Base-by-base conservation (phyloP, 129 eudicot species). In the Arctium minus region DNA sequence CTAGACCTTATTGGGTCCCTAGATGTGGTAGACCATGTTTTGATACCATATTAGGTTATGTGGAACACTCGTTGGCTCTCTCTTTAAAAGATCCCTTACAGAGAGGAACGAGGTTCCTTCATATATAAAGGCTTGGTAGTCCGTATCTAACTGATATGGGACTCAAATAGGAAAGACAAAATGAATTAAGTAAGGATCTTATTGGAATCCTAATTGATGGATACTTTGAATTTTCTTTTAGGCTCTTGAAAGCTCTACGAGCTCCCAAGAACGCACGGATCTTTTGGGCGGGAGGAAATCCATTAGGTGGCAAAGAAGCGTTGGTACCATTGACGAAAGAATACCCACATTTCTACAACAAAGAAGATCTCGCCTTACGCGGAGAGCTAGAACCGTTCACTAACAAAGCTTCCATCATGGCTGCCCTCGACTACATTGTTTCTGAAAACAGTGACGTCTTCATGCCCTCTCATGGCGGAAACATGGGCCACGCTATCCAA, bases 381-480 rank as follows among this genome's bases (percentile, higher is more conserved):
- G 92, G 92, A 72, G 99, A 96, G 85, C 90, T 96, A n/a, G 92
- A 90, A 79, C 92, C 92, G 8, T 96, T 91, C 72, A 87, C 86
- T 2, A 88, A 87, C 37, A 91, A 87, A 81, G 97, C 98, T 60
- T 96, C 99, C 30, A 13, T 89, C 11, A 82, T 93, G 97, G 98
- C 98, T 46, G 99, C 99, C 44, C 85, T 96, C 38, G 99, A 96
- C 72, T 96, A 91, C 82, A 91, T 93, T 67, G 94, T 94, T 17
- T 88, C 92, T 31, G 98, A 92, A 90, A 87, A 87, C 70, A 94
- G 98, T 15, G 91, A 94, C 42, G 98, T 93, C 3, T 96, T 96
- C 97, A 91, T 96, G 98, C 92, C 99, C 9, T 96, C 99, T 76
- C 99, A 96, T 84, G 99, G 99, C 62, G 99, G 99, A 80, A 96